phyloP scores from a whole-genome alignment of 192 early-diverging fungal genomes.

The Backusella mclennaniae region DNA sequence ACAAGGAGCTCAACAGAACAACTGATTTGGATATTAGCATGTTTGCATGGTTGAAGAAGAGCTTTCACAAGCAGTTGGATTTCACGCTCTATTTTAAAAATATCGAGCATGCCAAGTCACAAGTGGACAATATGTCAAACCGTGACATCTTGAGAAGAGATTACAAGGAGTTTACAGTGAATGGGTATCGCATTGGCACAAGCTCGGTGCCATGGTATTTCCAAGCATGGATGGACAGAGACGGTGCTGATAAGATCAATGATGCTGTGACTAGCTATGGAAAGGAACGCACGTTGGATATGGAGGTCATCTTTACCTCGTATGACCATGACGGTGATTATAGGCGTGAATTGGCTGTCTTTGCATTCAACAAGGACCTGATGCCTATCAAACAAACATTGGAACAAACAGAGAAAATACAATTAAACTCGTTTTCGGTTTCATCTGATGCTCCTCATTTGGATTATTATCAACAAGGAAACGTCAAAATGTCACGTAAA shows the following conservation, averaged over 20 bases:
- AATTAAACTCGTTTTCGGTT: constrained; percentile 6
- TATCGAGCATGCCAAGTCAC: constrained; percentile 56
- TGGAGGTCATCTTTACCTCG: constrained; percentile 55
- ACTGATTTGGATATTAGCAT: constrained; percentile 45
- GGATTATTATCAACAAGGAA: constrained; percentile 47
- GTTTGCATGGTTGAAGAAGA: constrained; percentile 34
- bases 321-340: constrained; percentile 55
- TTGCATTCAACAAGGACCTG: constrained; percentile 26
- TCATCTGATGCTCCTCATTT: constrained; percentile 11
- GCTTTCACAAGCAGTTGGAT: neutral
- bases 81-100: constrained; percentile 29
- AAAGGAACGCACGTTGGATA: constrained; percentile 44
- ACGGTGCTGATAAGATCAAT: constrained; percentile 35
- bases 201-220: constrained; percentile 55
- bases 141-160: constrained; percentile 65
- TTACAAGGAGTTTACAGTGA: constrained; percentile 67
- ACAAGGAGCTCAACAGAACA: constrained; percentile 47
- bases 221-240: constrained; percentile 47
- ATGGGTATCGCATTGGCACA: constrained; percentile 56
- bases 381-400: constrained; percentile 26
- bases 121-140: constrained; percentile 43
- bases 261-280: constrained; percentile 35
- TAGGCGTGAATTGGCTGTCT: constrained; percentile 58
- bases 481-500: constrained; percentile 58
- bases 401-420: constrained; percentile 31